Base-by-base conservation (phyloP, 1,284 basidiomycete genomes). In the Moniliella sp. region DNA sequence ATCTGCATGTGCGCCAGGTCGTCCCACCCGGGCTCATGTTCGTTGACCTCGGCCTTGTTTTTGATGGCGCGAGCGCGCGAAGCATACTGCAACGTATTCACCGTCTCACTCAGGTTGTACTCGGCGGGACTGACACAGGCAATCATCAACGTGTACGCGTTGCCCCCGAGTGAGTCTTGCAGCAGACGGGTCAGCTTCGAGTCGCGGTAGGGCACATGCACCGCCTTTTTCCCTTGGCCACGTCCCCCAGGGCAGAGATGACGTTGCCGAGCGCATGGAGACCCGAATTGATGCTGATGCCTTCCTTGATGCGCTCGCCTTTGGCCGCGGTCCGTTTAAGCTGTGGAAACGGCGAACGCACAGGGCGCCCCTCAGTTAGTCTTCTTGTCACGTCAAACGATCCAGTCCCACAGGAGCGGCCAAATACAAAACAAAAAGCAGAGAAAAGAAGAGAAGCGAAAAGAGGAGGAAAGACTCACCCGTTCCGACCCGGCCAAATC, bases 141-240 rank as follows among this genome's bases (percentile, higher is more conserved):
- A 46, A 97, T 84, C 91, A 97, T 97, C 43, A 93, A 75, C 2
- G 91, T 97, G 54, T 91, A 78, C 1, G 88, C 78, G 61, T 94
- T 97, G 25, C 88, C 88, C 29, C 88, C 88, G n/a, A 97, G 73
- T 9, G 86, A 94, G 62, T 94, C 86, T 74, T 94, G 86, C 10
- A 94, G 67, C 37, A 72, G 64, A 26, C 84, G 75, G 3, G 84
- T 93, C 46, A 94, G 76, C 62, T 94, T 97, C 8, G 83, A 88
- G 64, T 94, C 86, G 32, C 86, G 82, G 63, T 97, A 97, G 4
- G 86, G 86, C 34, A 97, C 70, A 63, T 97, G 84, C 3, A 64
- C 63, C 5, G 56, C 52, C 18, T 61, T 35, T 52, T 53, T 3
- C 63, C 58, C 46, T 67, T 66, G 30, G 76, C 68, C 7, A 88